A percentile compares a stretch with the other conserved stretches of the same genome.
Conservation (phyloP, 805 yeast species). For the Wickerhamomyces bovis region DNA sequence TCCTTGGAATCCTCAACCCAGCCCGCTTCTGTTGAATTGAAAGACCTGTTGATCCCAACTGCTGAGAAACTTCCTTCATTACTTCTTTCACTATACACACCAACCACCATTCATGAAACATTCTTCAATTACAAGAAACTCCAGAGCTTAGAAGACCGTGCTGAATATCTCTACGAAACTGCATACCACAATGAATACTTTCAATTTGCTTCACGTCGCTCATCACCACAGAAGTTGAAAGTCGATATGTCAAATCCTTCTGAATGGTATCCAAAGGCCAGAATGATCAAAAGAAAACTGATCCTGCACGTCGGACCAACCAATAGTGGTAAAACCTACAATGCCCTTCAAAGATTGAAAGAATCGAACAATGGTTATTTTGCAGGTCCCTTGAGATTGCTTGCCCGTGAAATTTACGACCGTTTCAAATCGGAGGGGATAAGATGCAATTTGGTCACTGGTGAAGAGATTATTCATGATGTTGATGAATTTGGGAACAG, state of each 20-base stretch:
- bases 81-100: background rate
- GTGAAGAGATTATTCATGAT: constrained; percentile 85
- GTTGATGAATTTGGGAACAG: constrained; percentile 61
- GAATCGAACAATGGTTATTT: constrained; percentile 70
- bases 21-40: background rate
- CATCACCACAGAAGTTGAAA: constrained; percentile 18
- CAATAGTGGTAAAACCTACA: constrained; percentile 89
- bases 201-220: constrained; percentile 5
- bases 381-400: constrained; percentile 88
- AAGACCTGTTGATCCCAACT: constrained; percentile 6
- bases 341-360: constrained; percentile 66
- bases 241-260: constrained; percentile 53
- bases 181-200: constrained; percentile 6
- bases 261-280: constrained; percentile 81
- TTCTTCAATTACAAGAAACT: constrained; percentile 1
- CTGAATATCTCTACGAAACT: constrained; percentile 9
- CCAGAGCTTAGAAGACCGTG: background rate
- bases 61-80: constrained; percentile 1
- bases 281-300: constrained; percentile 70
- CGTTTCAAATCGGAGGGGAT: constrained; percentile 61
- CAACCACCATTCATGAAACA: background rate
- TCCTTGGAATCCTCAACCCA: background rate
- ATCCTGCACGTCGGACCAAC: constrained; percentile 98
- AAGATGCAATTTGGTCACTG: constrained; percentile 82
- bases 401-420: constrained; percentile 90